A percentile compares a stretch with the other conserved stretches of the same genome.
phyloP scores from a whole-genome alignment of 306 rosid species.

The Abrus precatorius region DNA sequence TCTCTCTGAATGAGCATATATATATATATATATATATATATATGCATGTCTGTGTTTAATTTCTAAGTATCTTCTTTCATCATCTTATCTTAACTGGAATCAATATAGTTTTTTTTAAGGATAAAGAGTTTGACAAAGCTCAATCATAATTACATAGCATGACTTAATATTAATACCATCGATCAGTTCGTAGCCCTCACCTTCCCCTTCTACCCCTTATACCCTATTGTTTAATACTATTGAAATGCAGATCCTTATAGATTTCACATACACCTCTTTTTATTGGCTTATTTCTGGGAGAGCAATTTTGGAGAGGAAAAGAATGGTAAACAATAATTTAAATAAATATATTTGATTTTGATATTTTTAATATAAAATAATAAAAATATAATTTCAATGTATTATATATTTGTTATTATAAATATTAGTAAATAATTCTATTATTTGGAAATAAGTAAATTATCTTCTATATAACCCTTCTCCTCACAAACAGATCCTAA shows the following conservation, averaged over 20 bases:
- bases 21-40: neutral
- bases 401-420: no score
- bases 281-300: no score
- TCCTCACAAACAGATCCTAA: no score
- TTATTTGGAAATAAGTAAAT: no score
- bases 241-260: neutral
- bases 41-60: neutral
- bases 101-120: constrained; percentile 41
- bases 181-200: constrained; percentile 10
- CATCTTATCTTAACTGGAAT: constrained; percentile 46
- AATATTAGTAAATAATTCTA: no score
- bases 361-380: no score
- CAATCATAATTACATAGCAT: constrained; percentile 53
- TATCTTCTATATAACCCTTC: no score
- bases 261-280: neutral
- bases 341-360: no score
- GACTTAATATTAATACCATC: constrained; percentile 26
- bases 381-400: no score
- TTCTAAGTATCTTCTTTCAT: constrained; percentile 62
- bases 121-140: constrained; percentile 52
- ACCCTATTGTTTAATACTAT: neutral
- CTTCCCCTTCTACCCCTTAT: neutral
- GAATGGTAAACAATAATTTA: no score
- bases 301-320: no score
- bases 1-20: constrained; percentile 28